Evolutionary conservation across 2,329 filamentous ascomycete genomes (phyloP).

Genomic region (Diaporthe caulivora): DNA sequence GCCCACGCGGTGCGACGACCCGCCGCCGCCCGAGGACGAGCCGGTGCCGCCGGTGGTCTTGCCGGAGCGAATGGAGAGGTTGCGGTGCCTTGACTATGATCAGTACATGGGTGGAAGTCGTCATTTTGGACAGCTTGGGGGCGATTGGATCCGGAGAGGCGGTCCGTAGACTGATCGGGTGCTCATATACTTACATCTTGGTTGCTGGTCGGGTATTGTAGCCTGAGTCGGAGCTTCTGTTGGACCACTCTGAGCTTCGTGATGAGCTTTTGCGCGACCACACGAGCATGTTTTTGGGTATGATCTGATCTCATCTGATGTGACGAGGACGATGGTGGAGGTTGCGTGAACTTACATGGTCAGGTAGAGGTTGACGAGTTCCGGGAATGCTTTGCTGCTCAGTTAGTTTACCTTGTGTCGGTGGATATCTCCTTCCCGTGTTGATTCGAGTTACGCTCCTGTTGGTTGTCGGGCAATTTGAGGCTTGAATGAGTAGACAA

Average conservation of each 20-base stretch:
- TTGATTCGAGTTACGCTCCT: not conserved
- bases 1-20: slow-evolving; percentile 67
- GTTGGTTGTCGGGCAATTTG: not conserved
- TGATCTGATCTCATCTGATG: not conserved
- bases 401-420: slow-evolving; percentile 31
- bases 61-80: slow-evolving; percentile 79
- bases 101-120: not conserved
- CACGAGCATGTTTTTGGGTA: slow-evolving; percentile 24
- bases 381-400: slow-evolving; percentile 25
- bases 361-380: not conserved
- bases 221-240: slow-evolving; percentile 30
- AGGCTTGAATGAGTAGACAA: not conserved
- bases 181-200: slow-evolving; percentile 36
- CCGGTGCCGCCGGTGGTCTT: slow-evolving; percentile 51
- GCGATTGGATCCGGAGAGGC: slow-evolving; percentile 31
- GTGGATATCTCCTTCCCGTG: not conserved
- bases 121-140: not conserved
- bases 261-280: slow-evolving; percentile 40
- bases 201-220: slow-evolving; percentile 8
- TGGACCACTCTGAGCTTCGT: slow-evolving; percentile 38
- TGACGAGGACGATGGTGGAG: not conserved
- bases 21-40: slow-evolving; percentile 51
- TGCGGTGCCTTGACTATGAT: slow-evolving; percentile 72
- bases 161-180: not conserved
- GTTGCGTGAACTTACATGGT: slow-evolving; percentile 42